Evolutionary conservation across 345 rosid genomes (phyloP).

Genomic region (Hevea brasiliensis): DNA sequence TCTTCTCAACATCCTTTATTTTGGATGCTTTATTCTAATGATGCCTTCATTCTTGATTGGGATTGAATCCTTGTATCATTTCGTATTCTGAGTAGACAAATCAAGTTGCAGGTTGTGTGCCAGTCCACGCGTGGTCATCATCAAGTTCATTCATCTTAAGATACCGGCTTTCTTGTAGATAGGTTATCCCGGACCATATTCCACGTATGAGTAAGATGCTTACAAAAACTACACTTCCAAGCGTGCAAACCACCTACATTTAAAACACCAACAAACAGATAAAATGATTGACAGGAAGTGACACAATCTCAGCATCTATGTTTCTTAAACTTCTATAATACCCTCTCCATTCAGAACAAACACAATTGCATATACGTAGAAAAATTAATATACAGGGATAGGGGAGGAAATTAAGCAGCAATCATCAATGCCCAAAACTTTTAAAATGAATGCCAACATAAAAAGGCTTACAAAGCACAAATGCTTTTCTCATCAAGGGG

Average conservation of each 20-base stretch:
- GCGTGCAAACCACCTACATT: conserved; percentile 65
- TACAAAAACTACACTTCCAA: conserved; percentile 59
- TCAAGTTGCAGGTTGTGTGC: conserved; percentile 50
- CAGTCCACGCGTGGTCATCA: conserved; percentile 46
- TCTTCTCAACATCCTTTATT: conserved; percentile 5
- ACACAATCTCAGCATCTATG: background rate
- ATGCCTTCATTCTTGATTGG: conserved; percentile 4
- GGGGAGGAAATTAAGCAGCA: background rate
- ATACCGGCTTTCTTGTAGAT: conserved; percentile 51
- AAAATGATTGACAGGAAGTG: conserved; percentile 4
- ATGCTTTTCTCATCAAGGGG: background rate
- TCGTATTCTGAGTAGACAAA: background rate
- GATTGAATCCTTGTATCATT: background rate
- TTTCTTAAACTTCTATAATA: background rate
- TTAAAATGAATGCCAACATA: background rate
- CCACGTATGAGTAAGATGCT: conserved; percentile 69
- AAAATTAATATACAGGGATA: background rate
- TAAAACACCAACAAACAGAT: background rate
- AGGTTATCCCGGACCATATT: conserved; percentile 49
- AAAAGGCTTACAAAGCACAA: background rate
- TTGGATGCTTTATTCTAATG: background rate
- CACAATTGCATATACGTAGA: background rate
- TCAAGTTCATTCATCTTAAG: conserved; percentile 29
- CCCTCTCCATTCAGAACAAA: background rate
- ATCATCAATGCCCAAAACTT: background rate